phyloP scores from a whole-genome alignment of 257 asterid species.

The Solanum chmielewskii region DNA sequence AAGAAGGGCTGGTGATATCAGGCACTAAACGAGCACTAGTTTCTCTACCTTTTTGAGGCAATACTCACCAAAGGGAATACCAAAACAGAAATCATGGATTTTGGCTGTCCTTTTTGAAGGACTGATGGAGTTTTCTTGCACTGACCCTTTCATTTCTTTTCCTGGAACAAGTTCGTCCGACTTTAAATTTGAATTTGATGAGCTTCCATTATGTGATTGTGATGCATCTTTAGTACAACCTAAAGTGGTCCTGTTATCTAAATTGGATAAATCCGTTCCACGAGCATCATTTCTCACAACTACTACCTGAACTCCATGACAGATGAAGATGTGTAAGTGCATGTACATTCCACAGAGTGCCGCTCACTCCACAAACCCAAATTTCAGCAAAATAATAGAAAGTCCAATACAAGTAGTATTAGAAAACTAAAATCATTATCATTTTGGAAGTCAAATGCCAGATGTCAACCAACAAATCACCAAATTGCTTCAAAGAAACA shows the following conservation, averaged over 20 bases:
- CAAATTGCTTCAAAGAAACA: neutral
- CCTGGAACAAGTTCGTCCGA: slow-evolving; percentile 17
- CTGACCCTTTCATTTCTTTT: slow-evolving; percentile 24
- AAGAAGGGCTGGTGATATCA: neutral
- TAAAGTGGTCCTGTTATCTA: slow-evolving; percentile 20
- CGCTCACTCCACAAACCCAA: neutral
- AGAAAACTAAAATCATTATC: neutral
- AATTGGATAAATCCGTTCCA: slow-evolving; percentile 22
- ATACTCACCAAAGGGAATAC: slow-evolving; percentile 84
- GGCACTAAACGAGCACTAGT: neutral
- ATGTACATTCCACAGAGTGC: neutral
- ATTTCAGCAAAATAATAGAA: neutral
- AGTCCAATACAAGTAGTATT: neutral
- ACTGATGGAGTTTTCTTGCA: slow-evolving; percentile 19
- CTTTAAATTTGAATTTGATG: slow-evolving; percentile 22
- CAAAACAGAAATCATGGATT: slow-evolving; percentile 90
- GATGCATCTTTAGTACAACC: slow-evolving; percentile 38
- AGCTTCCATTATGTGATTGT: slow-evolving; percentile 29
- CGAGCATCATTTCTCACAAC: slow-evolving; percentile 37
- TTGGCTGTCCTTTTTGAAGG: slow-evolving; percentile 55
- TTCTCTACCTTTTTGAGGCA: neutral
- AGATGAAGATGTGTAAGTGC: slow-evolving; percentile 3
- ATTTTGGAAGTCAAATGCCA: neutral
- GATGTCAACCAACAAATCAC: neutral
- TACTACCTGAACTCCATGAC: slow-evolving; percentile 22